Evolutionary conservation across 108 stramenopile species (phyloP), one percentile per base, ranked within the genome.

Genomic region (Parmales sp.): DNA sequence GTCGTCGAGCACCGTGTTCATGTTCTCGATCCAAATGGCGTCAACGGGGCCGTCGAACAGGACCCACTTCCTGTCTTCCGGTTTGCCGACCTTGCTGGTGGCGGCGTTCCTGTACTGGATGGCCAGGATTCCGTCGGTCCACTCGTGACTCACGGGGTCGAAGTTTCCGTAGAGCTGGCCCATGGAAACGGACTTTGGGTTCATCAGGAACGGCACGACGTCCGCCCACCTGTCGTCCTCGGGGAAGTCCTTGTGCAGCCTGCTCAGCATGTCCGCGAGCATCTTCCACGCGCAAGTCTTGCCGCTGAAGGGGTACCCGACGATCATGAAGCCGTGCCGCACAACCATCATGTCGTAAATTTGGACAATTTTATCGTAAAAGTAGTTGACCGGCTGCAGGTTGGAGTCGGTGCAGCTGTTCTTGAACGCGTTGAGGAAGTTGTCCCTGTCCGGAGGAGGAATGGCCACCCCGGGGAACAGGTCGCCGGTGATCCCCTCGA

Each of bases 261-360:
- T 46, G 2, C 65, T 39, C 37, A 82, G 63, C 37, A 72, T 63
- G 22, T 51, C 67, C 0, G 49, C 63, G 13, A 83, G 72, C 1
- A 76, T 72, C 45, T 80, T 81, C 79, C 77, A 83, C 13, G 81
- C 77, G 37, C 72, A 64, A 31, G 73, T 84, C 73, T 86, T 86
- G 18, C 85, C 85, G 0, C 78, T 73, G 60, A 84, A 86, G 2
- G 85, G 85, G 25, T 79, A 20, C 13, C 85, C 85, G 29, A 86
- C 85, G 39, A 86, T 79, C 85, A 86, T 86, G 74, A 86, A 86
- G 36, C 85, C 85, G 78, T 86, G 85, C 9, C 85, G 74, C 29
- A 86, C 85, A 28, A 86, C 77, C 85, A 86, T 86, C 85, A 86
- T 86, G 72, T 86, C 85, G 77, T 86, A 86, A 19, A 84, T 76